Percentiles rank a stretch among this genome's conserved stretches.
Conservation (phyloP, 768 basidiomycete genomes). For the Lentinula guzmanii region DNA sequence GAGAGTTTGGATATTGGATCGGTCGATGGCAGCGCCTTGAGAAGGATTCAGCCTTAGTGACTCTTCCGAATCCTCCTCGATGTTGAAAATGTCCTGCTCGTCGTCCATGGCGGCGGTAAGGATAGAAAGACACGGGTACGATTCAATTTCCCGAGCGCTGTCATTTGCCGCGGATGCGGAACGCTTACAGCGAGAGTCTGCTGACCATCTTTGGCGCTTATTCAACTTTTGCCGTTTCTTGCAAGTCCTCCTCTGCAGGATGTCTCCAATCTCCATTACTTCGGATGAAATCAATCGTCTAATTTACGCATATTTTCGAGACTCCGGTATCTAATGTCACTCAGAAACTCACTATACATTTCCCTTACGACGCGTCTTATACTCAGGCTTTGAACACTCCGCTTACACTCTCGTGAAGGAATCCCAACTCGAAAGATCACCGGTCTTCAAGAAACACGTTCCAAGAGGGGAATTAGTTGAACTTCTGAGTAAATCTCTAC, state of each 20-base stretch:
- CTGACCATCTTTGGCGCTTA: not conserved
- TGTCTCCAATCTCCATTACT: constrained; percentile 53
- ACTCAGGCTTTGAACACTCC: constrained; percentile 70
- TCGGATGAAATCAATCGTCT: constrained; percentile 85
- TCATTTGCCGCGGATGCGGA: not conserved
- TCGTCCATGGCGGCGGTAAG: not conserved
- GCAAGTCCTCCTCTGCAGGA: constrained; percentile 10
- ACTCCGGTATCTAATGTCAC: constrained; percentile 53
- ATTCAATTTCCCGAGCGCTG: not conserved
- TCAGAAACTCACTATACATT: not conserved
- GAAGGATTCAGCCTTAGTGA: not conserved
- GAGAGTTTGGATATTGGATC: not conserved
- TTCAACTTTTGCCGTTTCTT: not conserved
- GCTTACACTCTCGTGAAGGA: constrained; percentile 79
- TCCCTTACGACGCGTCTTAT: constrained; percentile 4
- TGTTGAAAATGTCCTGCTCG: not conserved
- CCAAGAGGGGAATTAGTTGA: constrained; percentile 79
- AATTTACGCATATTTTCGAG: constrained; percentile 78
- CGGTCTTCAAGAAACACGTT: constrained; percentile 61
- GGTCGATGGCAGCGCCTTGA: not conserved
- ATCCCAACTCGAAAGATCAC: constrained; percentile 62
- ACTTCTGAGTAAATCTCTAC: constrained; percentile 71
- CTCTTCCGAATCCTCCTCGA: not conserved
- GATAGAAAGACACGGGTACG: not conserved
- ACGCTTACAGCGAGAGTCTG: not conserved